Evolutionary conservation across 139 green algal genomes (phyloP).

Genomic region (Astrephomene gubernaculifera): DNA sequence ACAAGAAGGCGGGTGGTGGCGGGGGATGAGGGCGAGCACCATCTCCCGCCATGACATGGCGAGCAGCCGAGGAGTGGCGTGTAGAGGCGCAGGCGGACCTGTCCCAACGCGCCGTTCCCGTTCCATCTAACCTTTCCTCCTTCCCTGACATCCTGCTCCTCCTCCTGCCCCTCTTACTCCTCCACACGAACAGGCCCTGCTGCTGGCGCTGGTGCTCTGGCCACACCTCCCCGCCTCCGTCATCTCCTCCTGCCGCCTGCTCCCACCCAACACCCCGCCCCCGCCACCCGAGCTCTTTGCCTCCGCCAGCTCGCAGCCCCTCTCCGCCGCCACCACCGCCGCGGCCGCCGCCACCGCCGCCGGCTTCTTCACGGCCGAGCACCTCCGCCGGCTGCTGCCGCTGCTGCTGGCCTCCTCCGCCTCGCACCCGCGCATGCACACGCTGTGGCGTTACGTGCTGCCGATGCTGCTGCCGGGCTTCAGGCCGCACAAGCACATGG

Average conservation of each 20-base stretch:
- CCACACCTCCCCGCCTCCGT: slow-evolving; percentile 59
- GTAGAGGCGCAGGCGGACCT: too few species aligned
- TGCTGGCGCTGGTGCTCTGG: slow-evolving; percentile 81
- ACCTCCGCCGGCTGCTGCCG: slow-evolving; percentile 58
- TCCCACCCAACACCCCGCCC: slow-evolving; percentile 53
- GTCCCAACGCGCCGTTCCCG: too few species aligned
- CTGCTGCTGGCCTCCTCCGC: slow-evolving; percentile 56
- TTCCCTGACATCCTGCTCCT: not conserved
- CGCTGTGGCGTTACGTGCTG: slow-evolving; percentile 76
- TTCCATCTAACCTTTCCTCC: too few species aligned
- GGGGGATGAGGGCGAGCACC: too few species aligned
- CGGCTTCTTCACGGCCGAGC: slow-evolving; percentile 59
- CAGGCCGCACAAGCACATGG: not conserved
- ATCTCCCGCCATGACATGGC: too few species aligned
- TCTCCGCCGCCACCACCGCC: slow-evolving; percentile 17
- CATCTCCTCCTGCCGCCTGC: slow-evolving; percentile 50
- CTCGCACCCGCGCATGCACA: slow-evolving; percentile 75
- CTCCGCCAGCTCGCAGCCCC: not conserved
- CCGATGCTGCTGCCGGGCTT: slow-evolving; percentile 80
- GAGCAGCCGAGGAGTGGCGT: too few species aligned
- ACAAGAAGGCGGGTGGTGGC: too few species aligned
- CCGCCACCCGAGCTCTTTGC: slow-evolving; percentile 54
- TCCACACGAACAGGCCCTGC: slow-evolving; percentile 57
- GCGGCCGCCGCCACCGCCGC: slow-evolving; percentile 49
- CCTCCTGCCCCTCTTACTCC: not conserved